Base-by-base conservation (phyloP, 768 basidiomycete species). In the Mycena polygramma region DNA sequence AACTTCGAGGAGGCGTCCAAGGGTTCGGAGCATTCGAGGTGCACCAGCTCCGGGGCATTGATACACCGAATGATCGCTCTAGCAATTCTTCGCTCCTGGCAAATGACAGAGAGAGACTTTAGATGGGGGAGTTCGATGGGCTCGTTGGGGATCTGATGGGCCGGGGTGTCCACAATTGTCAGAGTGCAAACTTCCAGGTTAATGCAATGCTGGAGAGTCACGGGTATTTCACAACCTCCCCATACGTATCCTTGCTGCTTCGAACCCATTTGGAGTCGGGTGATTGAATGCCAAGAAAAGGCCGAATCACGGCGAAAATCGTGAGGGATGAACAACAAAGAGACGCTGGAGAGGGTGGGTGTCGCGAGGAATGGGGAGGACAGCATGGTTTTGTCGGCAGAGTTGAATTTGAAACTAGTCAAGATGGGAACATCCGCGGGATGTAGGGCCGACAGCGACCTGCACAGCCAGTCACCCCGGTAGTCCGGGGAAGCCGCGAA, bases 181-280 rank as follows among this genome's bases (percentile, higher is more conserved):
- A 61, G 46, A 37, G 26, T 49, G 60, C 60, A 61, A 51, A 22
- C 35, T 17, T 61, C 30, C 3, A 61, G 60, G 45, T 61, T 51
- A 9, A n/a, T 43, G n/a, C 60, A 61, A 49, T 48, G 60, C 15
- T 22, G 30, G 19, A 61, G 60, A 22, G 36, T 36, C 46, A 1
- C 9, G 22, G 49, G 48, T n/a, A 24, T 37, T 20, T 1, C 20
- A 4, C 36, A 30, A 24, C 30, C 60, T 20, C 22, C 17, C 58
- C 58, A 46, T 10, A 46, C 7, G 10, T 13, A 43, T 10, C 22
- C 35, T 7, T n/a, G 39, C 19, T 30, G 58, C 41, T 24, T 30
- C 30, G 30, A 30, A 30, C 60, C 45, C 36, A 61, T 49, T 4
- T 61, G 46, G 22, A 61, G 46, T 5, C 30, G 36, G 13, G 60